phyloP scores from a whole-genome alignment of 2,329 filamentous ascomycete genomes.

The Paramyrothecium sp. region DNA sequence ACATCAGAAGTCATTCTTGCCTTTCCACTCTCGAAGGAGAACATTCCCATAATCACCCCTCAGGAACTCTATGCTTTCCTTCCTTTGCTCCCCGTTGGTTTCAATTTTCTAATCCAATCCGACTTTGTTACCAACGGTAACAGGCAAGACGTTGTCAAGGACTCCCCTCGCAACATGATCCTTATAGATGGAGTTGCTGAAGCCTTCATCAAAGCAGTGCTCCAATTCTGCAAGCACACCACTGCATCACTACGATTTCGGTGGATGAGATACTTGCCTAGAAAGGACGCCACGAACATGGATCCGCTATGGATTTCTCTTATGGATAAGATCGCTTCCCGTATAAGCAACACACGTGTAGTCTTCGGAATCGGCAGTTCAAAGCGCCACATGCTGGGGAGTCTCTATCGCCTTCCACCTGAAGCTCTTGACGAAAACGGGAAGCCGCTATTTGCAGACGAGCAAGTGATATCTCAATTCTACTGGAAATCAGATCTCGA shows the following conservation, averaged over 20 bases:
- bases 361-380: not conserved
- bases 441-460: constrained; percentile 14
- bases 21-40: constrained; percentile 36
- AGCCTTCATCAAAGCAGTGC: constrained; percentile 35
- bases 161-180: constrained; percentile 34
- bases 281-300: constrained; percentile 15
- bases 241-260: constrained; percentile 30
- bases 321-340: constrained; percentile 16
- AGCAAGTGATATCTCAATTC: constrained; percentile 15
- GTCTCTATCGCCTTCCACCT: not conserved
- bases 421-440: constrained; percentile 7
- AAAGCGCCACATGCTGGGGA: not conserved
- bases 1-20: constrained; percentile 39
- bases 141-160: constrained; percentile 37
- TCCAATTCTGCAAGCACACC: constrained; percentile 33
- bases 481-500: constrained; percentile 8
- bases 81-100: constrained; percentile 38
- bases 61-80: constrained; percentile 46
- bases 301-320: constrained; percentile 24
- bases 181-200: constrained; percentile 33
- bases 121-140: constrained; percentile 48
- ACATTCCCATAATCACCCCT: constrained; percentile 29
- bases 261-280: constrained; percentile 46
- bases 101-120: constrained; percentile 48
- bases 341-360: not conserved